Conservation (phyloP, 371 early-diverging fungal genomes). For the Mortierella sp. region DNA sequence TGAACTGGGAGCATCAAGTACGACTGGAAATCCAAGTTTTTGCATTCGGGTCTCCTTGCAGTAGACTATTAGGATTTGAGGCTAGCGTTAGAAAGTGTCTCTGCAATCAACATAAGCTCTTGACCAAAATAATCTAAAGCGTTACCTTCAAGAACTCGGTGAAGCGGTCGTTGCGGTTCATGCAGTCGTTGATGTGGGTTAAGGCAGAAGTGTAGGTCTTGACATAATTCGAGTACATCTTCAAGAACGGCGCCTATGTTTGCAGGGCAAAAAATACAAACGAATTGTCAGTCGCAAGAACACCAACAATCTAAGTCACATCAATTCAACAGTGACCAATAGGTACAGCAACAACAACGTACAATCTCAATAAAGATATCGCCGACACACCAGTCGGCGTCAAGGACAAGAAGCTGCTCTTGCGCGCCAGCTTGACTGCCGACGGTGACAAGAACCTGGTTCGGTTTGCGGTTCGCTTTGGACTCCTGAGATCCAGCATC, state of each 20-base stretch:
- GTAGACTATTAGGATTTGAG: constrained; percentile 32
- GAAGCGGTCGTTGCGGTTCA: constrained; percentile 58
- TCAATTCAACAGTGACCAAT: not conserved
- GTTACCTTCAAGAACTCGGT: constrained; percentile 62
- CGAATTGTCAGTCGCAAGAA: not conserved
- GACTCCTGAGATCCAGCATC: constrained; percentile 30
- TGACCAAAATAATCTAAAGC: not conserved
- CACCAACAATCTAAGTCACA: not conserved
- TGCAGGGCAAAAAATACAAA: not conserved
- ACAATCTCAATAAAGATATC: constrained; percentile 77
- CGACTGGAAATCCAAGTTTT: constrained; percentile 77
- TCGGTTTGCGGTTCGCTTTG: constrained; percentile 50
- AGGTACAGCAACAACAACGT: constrained; percentile 14
- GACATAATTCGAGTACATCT: constrained; percentile 79
- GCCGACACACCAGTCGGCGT: constrained; percentile 68
- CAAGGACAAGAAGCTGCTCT: constrained; percentile 62
- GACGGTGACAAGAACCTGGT: constrained; percentile 47
- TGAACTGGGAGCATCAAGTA: constrained; percentile 90
- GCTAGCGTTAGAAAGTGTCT: not conserved
- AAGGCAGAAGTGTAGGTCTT: constrained; percentile 61
- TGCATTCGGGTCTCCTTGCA: constrained; percentile 64
- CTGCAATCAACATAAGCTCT: constrained; percentile 14
- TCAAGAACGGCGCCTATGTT: constrained; percentile 71
- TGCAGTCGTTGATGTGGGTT: constrained; percentile 56
- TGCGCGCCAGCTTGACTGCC: constrained; percentile 48